Base-by-base conservation (phyloP, 2,329 filamentous ascomycete species). In the Xylariaceae sp. region DNA sequence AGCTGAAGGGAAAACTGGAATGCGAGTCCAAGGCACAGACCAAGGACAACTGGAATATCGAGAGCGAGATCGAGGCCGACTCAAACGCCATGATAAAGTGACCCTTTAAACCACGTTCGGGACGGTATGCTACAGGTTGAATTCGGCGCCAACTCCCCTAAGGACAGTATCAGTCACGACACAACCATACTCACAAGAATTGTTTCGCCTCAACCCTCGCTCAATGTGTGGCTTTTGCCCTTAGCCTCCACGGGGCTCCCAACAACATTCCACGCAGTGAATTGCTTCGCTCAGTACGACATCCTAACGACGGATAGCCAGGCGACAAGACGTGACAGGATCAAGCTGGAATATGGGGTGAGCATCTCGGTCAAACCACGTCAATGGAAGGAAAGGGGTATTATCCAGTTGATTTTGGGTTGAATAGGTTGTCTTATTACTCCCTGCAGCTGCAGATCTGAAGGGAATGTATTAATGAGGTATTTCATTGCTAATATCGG, bases 141-240 rank as follows among this genome's bases (percentile, higher is more conserved):
- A 30, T 30, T 30, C 8, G 37, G 37, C 37, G 37, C 37, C 37
- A 13, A 11, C 37, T 79, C 96, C 2, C 73, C 92, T 7, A 92
- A 92, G 68, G 88, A 89, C 0, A 95, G 96, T 75, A 87, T 96
- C 68, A 87, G 85, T 18, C 91, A 96, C 68, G 92, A 92, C 0
- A 82, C 92, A 55, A 93, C 91, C 0, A 96, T 96, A 89, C 77
- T 93, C 56, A 85, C 89, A 60, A 96, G 96, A 93, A 58, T 76
- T 83, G 5, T 30, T 4, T 82, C 94, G 7, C 89, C 96, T 71
- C 79, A 82, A 34, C 73, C 87, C 13, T 83, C 96, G 58, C 82
- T 95, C 60, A 83, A 84, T 63, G 67, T 87, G 95, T 93, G 74
- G 88, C 90, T 65, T 69, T 86, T 5, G 70, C 88, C 1, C 73